These are phyloP conservation scores for Yamagishiella unicocca DNA, from an alignment of 139 green algal genomes.

Conservation along the genomic window DNA sequence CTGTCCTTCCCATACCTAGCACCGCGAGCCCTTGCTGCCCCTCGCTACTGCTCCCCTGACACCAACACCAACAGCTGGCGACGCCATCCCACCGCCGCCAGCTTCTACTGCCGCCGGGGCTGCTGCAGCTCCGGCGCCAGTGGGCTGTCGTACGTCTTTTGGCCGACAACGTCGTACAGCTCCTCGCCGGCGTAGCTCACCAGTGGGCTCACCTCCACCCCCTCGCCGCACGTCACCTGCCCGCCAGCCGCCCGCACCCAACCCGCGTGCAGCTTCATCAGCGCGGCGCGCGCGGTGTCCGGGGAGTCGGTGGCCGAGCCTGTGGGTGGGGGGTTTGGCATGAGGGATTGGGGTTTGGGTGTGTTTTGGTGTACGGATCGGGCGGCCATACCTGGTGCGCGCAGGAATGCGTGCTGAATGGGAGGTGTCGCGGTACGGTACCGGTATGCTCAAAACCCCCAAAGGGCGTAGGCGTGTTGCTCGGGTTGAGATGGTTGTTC, in stretches of 20 bases:
- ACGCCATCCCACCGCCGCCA: no score
- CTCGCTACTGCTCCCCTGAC: no score
- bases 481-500: no score
- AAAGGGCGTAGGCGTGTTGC: no score
- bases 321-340: constrained; percentile 48
- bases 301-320: constrained; percentile 83
- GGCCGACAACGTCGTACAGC: constrained; percentile 56
- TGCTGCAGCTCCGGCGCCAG: constrained; percentile 29
- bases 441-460: no score
- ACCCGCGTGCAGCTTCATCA: constrained; percentile 80
- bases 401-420: no score
- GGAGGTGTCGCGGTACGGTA: no score
- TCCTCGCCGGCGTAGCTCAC: constrained; percentile 87
- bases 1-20: no score
- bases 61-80: no score
- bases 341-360: background rate
- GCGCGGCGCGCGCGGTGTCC: constrained; percentile 80
- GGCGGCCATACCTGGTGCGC: no score
- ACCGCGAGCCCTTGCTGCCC: no score
- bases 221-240: constrained; percentile 33
- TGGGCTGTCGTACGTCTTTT: background rate
- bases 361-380: background rate
- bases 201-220: constrained; percentile 81
- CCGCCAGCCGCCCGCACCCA: constrained; percentile 56
- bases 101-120: background rate